Evolutionary conservation across 106 monocot species (phyloP).

Genomic region (Iris macrosiphon): DNA sequence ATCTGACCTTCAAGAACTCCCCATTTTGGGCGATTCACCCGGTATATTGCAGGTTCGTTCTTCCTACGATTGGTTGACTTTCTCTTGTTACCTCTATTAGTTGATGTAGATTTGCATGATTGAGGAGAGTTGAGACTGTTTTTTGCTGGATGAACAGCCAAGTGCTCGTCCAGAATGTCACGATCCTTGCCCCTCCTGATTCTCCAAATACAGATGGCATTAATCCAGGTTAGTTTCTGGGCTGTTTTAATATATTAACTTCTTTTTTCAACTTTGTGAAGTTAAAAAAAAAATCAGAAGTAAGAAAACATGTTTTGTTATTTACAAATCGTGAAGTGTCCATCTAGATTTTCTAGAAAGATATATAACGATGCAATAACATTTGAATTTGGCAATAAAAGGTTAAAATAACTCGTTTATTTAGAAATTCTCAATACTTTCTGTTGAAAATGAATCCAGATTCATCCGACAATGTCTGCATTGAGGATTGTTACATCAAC

Average conservation of each 20-base stretch:
- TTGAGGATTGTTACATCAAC: conserved; percentile 77
- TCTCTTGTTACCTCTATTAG: conserved; percentile 1
- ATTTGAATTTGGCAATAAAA: too few species aligned
- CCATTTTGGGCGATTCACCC: conserved; percentile 95
- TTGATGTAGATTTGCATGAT: conserved; percentile 1
- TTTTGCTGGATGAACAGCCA: conserved; percentile 69
- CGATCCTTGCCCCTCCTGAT: conserved; percentile 71
- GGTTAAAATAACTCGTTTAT: too few species aligned
- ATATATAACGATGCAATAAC: too few species aligned
- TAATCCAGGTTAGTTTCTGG: conserved; percentile 63
- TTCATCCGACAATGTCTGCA: conserved; percentile 67
- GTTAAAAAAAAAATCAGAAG: too few species aligned
- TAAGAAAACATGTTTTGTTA: too few species aligned
- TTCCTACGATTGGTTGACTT: background rate
- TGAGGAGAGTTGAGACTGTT: conserved; percentile 39
- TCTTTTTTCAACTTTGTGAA: too few species aligned
- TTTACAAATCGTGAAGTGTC: too few species aligned
- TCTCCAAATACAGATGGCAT: conserved; percentile 94
- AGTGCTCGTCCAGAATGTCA: conserved; percentile 66
- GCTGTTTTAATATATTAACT: background rate
- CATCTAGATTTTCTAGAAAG: too few species aligned
- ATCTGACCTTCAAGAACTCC: conserved; percentile 84
- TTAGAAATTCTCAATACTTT: too few species aligned
- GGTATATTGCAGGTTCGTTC: conserved; percentile 84
- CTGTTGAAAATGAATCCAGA: conserved; percentile 32